Percentiles rank a stretch among this genome's conserved stretches.
These are phyloP conservation scores for Toxicodendron radicans DNA, from an alignment of 345 rosid genomes.

Conservation along the genomic window DNA sequence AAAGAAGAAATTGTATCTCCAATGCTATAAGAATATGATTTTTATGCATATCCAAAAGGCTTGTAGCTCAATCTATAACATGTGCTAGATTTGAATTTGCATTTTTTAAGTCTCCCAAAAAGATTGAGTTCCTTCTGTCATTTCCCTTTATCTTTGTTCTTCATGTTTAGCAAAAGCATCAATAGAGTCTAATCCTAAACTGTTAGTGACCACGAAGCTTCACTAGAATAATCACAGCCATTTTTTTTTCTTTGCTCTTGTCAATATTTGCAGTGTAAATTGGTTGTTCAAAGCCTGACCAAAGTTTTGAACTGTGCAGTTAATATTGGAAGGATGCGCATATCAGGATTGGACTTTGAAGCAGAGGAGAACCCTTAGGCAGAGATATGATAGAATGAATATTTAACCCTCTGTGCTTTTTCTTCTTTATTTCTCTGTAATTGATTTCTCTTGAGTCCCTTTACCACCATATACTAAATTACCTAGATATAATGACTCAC, in stretches of 20 bases:
- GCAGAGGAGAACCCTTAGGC: slow-evolving; percentile 30
- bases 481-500: neutral
- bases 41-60: too few species aligned
- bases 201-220: neutral
- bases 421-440: neutral
- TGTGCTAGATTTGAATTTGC: too few species aligned
- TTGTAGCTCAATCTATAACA: too few species aligned
- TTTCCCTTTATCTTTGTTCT: too few species aligned
- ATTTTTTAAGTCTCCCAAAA: too few species aligned
- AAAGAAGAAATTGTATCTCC: neutral
- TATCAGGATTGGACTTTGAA: slow-evolving; percentile 63
- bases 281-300: slow-evolving; percentile 3
- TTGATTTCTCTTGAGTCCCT: neutral
- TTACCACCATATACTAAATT: neutral
- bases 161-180: too few species aligned
- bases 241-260: neutral
- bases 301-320: slow-evolving; percentile 44
- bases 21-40: neutral
- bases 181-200: too few species aligned
- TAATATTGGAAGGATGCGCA: slow-evolving; percentile 76
- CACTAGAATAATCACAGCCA: neutral
- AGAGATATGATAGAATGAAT: slow-evolving; percentile 20
- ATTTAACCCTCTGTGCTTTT: neutral
- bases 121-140: too few species aligned
- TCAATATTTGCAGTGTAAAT: slow-evolving; percentile 4